These are phyloP conservation scores for Ogataea dorogensis DNA, from an alignment of 805 yeast species.

Conservation along the genomic window DNA sequence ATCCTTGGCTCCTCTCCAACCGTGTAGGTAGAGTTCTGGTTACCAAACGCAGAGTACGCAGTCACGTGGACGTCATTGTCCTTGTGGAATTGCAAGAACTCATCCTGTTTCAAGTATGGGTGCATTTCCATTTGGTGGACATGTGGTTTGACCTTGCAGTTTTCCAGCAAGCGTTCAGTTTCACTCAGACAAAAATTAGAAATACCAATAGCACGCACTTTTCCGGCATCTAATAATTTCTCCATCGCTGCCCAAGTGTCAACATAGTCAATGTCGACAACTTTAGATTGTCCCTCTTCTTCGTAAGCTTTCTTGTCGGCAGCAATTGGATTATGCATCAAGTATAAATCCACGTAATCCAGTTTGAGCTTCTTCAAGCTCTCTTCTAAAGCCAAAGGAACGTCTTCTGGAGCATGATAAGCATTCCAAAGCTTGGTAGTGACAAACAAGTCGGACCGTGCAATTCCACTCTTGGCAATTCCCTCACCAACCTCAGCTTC, in stretches of 20 bases:
- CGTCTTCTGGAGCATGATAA: conserved; percentile 32
- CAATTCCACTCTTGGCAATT: conserved; percentile 42
- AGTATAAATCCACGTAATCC: conserved; percentile 63
- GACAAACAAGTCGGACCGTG: conserved; percentile 51
- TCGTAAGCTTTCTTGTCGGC: conserved; percentile 39
- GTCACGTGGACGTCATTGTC: conserved; percentile 53
- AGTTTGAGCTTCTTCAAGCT: conserved; percentile 51
- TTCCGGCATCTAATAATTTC: conserved; percentile 50
- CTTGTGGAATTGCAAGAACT: conserved; percentile 50
- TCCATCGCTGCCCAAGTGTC: conserved; percentile 71
- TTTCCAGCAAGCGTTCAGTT: conserved; percentile 51
- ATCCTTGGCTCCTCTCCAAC: conserved; percentile 41
- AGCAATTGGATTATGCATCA: conserved; percentile 66
- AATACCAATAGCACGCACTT: conserved; percentile 70
- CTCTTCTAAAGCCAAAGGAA: conserved; percentile 46
- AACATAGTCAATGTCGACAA: conserved; percentile 39
- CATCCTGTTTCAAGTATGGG: conserved; percentile 63
- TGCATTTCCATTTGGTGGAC: conserved; percentile 71
- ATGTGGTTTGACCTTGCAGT: conserved; percentile 44
- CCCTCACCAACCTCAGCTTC: conserved; percentile 62
- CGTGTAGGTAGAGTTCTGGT: conserved; percentile 49
- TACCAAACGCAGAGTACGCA: conserved; percentile 77
- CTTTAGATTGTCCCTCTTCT: conserved; percentile 35
- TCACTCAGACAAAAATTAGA: conserved; percentile 66
- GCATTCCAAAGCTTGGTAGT: conserved; percentile 64